Evolutionary conservation across 306 rosid species (phyloP), one percentile per base, ranked within the genome.

Genomic region (Ormosia semicastrata): DNA sequence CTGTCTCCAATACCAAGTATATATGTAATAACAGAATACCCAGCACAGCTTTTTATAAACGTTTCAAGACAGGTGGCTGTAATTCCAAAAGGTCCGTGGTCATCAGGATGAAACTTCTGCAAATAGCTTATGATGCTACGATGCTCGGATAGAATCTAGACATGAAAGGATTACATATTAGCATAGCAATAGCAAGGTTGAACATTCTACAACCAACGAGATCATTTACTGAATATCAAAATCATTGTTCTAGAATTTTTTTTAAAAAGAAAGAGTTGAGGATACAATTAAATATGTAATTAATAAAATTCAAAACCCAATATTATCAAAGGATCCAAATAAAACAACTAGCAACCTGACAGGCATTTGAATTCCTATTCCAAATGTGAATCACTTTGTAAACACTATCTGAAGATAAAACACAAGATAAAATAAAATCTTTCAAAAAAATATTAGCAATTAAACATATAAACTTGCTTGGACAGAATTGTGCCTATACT

Each of bases 1-100:
- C 99, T 95, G 94, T 95, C 99, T 79, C 99, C 99, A 70, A 95
- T 90, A 73, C 99, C 99, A 85, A 93, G 91, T 86, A 95, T 92
- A 82, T 95, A 95, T n/a, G 99, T 95, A 83, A 95, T 95, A 40
- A 95, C 99, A 14, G 99, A 95, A 88, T 95, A 95, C 76, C 99
- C 99, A 88, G 99, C 98, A 66, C 99, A 95, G 80, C 99, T 95
- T 86, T 95, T 95, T 78, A 93, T 93, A 76, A 95, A 95, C 34
- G 99, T 93, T 92, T 95, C 99, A 63, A 95, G 98, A 85, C 99
- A 95, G 78, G 89, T 85, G 65, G 97, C 96, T 68, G 98, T 93
- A 76, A 95, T 87, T 79, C 99, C 99, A 76, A 89, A 95, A 64
- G 99, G 98, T 17, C 99, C 99, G 43, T 93, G 94, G 65, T 93